A percentile compares a stretch with the other conserved stretches of the same genome.
Evolutionary conservation across 2,329 filamentous ascomycete genomes (phyloP).

Genomic region (Basipetospora chlamydospora): DNA sequence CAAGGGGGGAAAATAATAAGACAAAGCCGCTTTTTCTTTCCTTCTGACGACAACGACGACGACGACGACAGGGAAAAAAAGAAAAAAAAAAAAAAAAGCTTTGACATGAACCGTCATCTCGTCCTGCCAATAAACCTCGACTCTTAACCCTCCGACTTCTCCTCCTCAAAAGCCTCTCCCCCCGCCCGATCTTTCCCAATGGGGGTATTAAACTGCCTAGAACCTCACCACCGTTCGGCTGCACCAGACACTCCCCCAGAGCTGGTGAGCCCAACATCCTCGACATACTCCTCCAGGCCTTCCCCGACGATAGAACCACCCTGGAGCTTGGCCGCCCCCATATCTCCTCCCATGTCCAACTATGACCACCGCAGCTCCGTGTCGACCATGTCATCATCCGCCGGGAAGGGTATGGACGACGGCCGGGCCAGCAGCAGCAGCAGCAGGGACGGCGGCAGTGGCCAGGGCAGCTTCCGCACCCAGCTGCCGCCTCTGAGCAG

Average conservation of each 20-base stretch:
- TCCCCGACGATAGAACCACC: conserved; percentile 27
- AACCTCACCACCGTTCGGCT: conserved; percentile 34
- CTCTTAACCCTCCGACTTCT: too few relatives aligned
- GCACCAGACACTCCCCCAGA: conserved; percentile 40
- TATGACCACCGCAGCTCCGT: conserved; percentile 28
- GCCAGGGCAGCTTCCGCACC: conserved; percentile 27
- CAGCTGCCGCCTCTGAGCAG: conserved; percentile 43
- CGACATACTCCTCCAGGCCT: conserved; percentile 30
- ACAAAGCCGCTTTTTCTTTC: conserved; percentile 4
- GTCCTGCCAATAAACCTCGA: too few relatives aligned
- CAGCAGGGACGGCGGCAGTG: too few relatives aligned
- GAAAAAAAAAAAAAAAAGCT: conserved; percentile 1
- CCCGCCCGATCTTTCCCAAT: conserved; percentile 27
- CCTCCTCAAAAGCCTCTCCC: background rate
- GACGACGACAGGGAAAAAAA: background rate
- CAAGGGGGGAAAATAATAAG: background rate
- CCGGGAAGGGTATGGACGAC: conserved; percentile 23
- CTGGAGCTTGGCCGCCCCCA: conserved; percentile 26
- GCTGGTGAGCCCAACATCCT: conserved; percentile 35
- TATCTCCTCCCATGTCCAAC: conserved; percentile 42
- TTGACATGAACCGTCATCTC: background rate
- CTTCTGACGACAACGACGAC: too few relatives aligned
- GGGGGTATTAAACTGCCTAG: conserved; percentile 37
- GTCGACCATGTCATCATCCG: conserved; percentile 24
- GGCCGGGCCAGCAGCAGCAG: conserved; percentile 19